phyloP scores from a whole-genome alignment of 441 rosid genomes.

The Euphorbia schlechtendalii region DNA sequence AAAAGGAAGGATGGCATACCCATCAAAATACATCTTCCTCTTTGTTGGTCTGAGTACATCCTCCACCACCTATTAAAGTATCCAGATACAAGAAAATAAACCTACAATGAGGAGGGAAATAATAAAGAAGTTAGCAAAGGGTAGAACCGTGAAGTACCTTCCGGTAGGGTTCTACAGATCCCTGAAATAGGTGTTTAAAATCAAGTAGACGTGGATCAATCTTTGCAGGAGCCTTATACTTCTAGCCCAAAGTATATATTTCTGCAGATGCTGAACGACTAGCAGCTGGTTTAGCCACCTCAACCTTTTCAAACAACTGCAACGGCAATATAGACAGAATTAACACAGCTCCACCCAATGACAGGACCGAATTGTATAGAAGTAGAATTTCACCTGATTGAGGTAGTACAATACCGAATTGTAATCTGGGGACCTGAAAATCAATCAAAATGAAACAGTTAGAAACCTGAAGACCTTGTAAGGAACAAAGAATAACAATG shows the following conservation, averaged over 20 bases:
- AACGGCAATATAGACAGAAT: constrained; percentile 9
- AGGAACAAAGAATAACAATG: background rate
- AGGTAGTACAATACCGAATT: constrained; percentile 72
- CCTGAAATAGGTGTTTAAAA: constrained; percentile 65
- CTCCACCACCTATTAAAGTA: constrained; percentile 50
- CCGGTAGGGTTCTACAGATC: constrained; percentile 47
- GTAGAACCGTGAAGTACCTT: constrained; percentile 31
- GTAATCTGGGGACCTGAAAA: constrained; percentile 91
- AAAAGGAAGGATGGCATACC: constrained; percentile 41
- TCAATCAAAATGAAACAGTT: constrained; percentile 29
- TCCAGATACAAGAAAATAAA: background rate
- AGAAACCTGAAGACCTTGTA: too few species aligned
- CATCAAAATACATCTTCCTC: constrained; percentile 76
- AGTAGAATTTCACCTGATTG: constrained; percentile 41
- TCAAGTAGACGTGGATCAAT: constrained; percentile 90
- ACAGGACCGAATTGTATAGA: background rate
- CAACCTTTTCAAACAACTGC: constrained; percentile 87
- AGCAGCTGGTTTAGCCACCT: constrained; percentile 85
- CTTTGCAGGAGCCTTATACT: constrained; percentile 81
- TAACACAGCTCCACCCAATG: background rate
- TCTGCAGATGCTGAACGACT: constrained; percentile 91
- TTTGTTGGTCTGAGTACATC: constrained; percentile 72
- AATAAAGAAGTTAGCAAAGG: background rate
- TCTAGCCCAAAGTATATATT: constrained; percentile 65
- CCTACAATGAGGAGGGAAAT: background rate